Conservation (phyloP, 1,139 yeast genomes). For the Pichia sp. region DNA sequence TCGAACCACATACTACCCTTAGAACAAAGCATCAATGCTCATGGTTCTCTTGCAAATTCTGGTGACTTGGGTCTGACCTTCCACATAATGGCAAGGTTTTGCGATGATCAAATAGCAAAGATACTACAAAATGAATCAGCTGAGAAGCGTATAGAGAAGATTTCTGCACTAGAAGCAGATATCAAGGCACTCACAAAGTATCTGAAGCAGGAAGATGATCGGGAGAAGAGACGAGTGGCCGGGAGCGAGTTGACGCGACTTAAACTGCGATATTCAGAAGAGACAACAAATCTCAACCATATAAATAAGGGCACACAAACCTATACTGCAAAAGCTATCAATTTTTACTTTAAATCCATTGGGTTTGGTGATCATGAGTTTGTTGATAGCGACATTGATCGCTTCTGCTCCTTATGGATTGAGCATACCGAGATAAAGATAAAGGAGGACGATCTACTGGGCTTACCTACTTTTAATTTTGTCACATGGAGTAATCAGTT, state of each 20-base stretch:
- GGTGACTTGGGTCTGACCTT: constrained; percentile 29
- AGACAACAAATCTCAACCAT: constrained; percentile 38
- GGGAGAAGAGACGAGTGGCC: constrained; percentile 31
- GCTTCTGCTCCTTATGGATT: constrained; percentile 84
- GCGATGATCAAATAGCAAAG: constrained; percentile 58
- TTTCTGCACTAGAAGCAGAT: constrained; percentile 36
- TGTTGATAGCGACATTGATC: constrained; percentile 58
- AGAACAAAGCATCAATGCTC: constrained; percentile 6
- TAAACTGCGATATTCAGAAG: constrained; percentile 41
- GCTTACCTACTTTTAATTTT: constrained; percentile 53
- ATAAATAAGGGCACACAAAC: constrained; percentile 32
- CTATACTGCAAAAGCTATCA: constrained; percentile 51
- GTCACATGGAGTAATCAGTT: constrained; percentile 82
- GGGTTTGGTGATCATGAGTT: constrained; percentile 35
- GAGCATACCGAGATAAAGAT: constrained; percentile 34
- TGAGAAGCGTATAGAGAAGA: constrained; percentile 33
- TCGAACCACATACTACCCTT: constrained; percentile 45
- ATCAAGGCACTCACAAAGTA: constrained; percentile 41
- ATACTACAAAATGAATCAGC: constrained; percentile 39
- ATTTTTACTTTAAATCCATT: constrained; percentile 52
- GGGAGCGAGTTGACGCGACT: constrained; percentile 40
- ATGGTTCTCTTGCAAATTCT: constrained; percentile 10
- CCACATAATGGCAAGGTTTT: constrained; percentile 64
- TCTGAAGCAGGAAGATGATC: constrained; percentile 32
- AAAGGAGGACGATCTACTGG: constrained; percentile 11